Conservation (phyloP, 768 basidiomycete species). For the Mycena belliarum region DNA sequence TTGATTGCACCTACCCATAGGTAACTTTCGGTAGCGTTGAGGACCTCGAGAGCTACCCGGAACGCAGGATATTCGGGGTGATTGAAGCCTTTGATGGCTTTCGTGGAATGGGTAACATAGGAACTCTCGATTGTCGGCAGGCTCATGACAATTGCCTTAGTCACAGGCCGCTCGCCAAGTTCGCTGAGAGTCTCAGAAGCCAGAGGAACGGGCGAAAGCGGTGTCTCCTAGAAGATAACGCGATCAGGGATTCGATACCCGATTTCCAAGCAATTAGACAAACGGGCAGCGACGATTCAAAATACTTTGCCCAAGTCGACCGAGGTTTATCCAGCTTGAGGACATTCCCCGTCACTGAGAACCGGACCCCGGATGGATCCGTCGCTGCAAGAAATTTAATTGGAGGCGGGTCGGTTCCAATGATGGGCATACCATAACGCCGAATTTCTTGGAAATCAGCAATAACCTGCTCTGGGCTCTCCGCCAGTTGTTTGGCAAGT, state of each 20-base stretch:
- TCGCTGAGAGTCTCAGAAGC: slow-evolving; percentile 69
- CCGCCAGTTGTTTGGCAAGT: slow-evolving; percentile 69
- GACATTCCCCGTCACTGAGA: slow-evolving; percentile 90
- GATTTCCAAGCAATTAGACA: slow-evolving; percentile 16
- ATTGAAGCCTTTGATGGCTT: slow-evolving; percentile 75
- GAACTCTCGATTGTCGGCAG: slow-evolving; percentile 95
- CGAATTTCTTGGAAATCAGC: slow-evolving; percentile 76
- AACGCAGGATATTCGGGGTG: slow-evolving; percentile 86
- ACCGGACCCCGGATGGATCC: slow-evolving; percentile 78
- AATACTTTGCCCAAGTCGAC: slow-evolving; percentile 73
- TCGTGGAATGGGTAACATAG: slow-evolving; percentile 76
- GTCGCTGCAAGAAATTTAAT: slow-evolving; percentile 55
- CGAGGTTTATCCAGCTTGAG: slow-evolving; percentile 68
- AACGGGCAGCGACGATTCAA: slow-evolving; percentile 61
- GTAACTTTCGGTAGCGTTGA: slow-evolving; percentile 93
- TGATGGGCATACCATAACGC: slow-evolving; percentile 51
- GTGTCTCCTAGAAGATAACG: slow-evolving; percentile 39
- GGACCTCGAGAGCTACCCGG: slow-evolving; percentile 78
- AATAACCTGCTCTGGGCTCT: slow-evolving; percentile 70
- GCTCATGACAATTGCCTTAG: slow-evolving; percentile 81
- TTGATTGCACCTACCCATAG: slow-evolving; percentile 67
- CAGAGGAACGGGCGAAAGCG: slow-evolving; percentile 67
- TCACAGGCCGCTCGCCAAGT: slow-evolving; percentile 71
- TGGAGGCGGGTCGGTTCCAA: neutral
- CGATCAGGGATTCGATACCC: slow-evolving; percentile 1